phyloP scores from a whole-genome alignment of 176 grass and related monocot species.

The Hordeum vulgare region DNA sequence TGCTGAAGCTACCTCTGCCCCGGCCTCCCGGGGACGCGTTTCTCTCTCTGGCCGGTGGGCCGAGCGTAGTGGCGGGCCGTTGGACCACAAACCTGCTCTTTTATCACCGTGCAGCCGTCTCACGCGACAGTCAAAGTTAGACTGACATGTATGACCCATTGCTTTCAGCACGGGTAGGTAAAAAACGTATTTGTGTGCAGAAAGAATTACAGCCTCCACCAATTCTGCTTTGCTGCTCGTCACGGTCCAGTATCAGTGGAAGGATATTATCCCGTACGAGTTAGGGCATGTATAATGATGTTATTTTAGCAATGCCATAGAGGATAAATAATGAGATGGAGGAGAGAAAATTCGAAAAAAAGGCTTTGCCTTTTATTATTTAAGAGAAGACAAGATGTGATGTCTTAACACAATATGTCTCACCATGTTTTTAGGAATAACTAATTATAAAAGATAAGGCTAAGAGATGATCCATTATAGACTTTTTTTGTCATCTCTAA shows the following conservation, averaged over 20 bases:
- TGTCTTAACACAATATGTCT: no score
- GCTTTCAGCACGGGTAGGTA: accelerated
- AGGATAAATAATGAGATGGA: no score
- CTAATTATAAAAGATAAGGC: no score
- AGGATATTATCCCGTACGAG: neutral
- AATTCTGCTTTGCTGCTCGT: neutral
- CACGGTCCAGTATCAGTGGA: neutral
- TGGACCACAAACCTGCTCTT: neutral
- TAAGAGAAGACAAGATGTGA: no score
- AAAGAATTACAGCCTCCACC: neutral
- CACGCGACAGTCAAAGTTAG: accelerated
- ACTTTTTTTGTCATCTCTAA: no score
- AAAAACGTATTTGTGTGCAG: neutral
- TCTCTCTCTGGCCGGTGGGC: conserved; percentile 1
- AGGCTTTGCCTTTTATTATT: no score
- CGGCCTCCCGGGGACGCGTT: neutral
- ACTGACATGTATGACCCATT: neutral
- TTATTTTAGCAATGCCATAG: no score
- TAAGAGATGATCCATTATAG: no score
- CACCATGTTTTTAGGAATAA: no score
- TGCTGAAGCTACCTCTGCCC: neutral
- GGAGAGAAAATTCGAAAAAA: no score
- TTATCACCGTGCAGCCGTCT: neutral
- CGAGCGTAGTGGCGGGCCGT: conserved; percentile 14
- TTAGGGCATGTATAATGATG: no score